Conservation (phyloP, 139 green algal genomes). For the Tetradesmus lagerheimii region DNA sequence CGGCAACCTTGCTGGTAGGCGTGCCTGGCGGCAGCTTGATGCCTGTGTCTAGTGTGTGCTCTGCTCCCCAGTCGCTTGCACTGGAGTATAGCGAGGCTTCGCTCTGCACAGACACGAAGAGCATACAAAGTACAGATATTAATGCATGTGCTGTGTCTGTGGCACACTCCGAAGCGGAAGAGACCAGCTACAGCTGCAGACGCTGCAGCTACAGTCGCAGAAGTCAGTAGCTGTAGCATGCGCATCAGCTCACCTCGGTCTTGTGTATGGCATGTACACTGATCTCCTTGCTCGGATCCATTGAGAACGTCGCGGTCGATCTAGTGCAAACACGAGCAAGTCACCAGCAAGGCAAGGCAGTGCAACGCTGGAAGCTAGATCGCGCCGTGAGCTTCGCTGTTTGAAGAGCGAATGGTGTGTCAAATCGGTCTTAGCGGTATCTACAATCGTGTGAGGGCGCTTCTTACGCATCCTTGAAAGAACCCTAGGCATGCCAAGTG, state of each 20-base stretch:
- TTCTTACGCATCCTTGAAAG: not conserved
- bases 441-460: too few species aligned
- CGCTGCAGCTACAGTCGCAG: not conserved
- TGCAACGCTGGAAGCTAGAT: not conserved
- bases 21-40: slow-evolving; percentile 42
- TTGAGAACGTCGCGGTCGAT: not conserved
- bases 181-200: too few species aligned
- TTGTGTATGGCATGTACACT: not conserved
- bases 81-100: not conserved
- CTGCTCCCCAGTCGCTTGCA: slow-evolving; percentile 19
- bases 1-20: not conserved
- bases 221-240: not conserved
- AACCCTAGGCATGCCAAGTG: not conserved
- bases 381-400: not conserved
- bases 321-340: not conserved
- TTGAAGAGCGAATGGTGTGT: too few species aligned
- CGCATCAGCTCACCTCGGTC: not conserved
- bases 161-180: too few species aligned
- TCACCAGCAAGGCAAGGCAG: not conserved
- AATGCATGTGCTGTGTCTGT: not conserved
- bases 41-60: slow-evolving; percentile 14
- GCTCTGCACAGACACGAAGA: not conserved
- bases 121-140: not conserved
- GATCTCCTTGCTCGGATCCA: not conserved
- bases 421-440: too few species aligned